Base-by-base conservation (phyloP, 352 stramenopile species). In the Peronospora destructor region DNA sequence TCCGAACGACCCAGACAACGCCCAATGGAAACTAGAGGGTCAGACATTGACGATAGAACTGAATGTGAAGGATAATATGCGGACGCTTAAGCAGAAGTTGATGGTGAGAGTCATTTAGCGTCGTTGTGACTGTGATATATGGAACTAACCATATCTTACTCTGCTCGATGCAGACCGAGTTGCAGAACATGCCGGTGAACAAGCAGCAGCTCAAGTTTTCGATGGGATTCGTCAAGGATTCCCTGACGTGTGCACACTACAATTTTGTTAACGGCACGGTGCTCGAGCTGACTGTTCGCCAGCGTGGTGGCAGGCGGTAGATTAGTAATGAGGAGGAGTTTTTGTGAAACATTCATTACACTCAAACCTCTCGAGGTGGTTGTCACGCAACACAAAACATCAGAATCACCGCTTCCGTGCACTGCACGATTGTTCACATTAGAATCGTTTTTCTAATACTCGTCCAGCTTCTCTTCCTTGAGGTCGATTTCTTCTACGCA, bases 201-300 rank as follows among this genome's bases (percentile, higher is more conserved):
- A 98, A 98, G 62, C 90, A 97, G 68, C 93, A 98, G 67, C 61
- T 98, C 14, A 97, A 97, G 63, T 82, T 79, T 16, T 57, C 83
- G 5, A 71, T 78, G 50, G 91, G 87, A 4, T 98, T 98, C 50
- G 70, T 97, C 48, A 98, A 98, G 61, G 93, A 93, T 49, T 42
- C 73, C 10, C 68, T 91, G 12, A 84, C 54, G 1, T 88, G 76
- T 21, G 82, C 82, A 19, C 82, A 93, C 58, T 93, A 93, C 76
- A 93, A 93, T 56, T 91, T 93, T 48, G 61, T 85, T 37, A 84
- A 81, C 34, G 78, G 70, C 35, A 87, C 77, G 3, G 50, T 63
- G 16, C 49, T 93, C 16, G 79, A 93, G 36, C 59, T 93, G 41
- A 93, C 73, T 32, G 82, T 87, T 55, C 82, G 82, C 35, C 80